Base-by-base conservation (phyloP, 164 flowering plant species). In the Kingdonia uniflora region DNA sequence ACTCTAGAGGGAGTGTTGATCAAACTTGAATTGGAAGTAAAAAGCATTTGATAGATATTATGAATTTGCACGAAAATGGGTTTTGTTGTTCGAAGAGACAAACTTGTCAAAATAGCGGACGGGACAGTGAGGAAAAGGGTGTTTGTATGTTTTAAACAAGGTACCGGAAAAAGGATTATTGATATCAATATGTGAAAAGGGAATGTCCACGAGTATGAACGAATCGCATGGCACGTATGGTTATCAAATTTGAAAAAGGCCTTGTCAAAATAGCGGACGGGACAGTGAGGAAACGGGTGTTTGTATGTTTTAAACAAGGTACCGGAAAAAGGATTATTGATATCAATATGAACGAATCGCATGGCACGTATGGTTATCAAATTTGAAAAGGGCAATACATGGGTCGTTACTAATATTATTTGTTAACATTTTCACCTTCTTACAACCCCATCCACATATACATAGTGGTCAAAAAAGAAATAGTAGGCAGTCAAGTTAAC, bases 231-330 rank as follows among this genome's bases (percentile, higher is more conserved):
- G 59, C 59, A 19, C 42, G 59, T 15, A 46, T 46, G 51, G 38
- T 56, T 25, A 35, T 56, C 2, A 56, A 56, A 46, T 42, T 43
- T 33, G 51, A 44, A 33, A 35, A 29, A 26, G 49, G 23, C 5
- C 8, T 15, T 11, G 17, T 17, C 14, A 56, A 35, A 19, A 45
- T 41, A 16, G 35, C 59, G 20, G 39, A 56, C 43, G 51, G 59
- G 29, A 29, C 42, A 13, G 26, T 56, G 25, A 14, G 59, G 15
- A 24, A 35, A 24, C 51, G 51, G 15, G 38, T 56, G 14, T 56
- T 56, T 20, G 51, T 56, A 11, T 56, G 59, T 35, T 56, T 33
- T 46, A 56, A 29, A 56, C 59, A 56, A 45, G 59, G 59, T 56
- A 7, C 43, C 22, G 42, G 35, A 33, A 33, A 35, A 45, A 35